Evolutionary conservation across 352 stramenopile genomes (phyloP), one percentile per base, ranked within the genome.

Genomic region (Pythium phragmiticola): DNA sequence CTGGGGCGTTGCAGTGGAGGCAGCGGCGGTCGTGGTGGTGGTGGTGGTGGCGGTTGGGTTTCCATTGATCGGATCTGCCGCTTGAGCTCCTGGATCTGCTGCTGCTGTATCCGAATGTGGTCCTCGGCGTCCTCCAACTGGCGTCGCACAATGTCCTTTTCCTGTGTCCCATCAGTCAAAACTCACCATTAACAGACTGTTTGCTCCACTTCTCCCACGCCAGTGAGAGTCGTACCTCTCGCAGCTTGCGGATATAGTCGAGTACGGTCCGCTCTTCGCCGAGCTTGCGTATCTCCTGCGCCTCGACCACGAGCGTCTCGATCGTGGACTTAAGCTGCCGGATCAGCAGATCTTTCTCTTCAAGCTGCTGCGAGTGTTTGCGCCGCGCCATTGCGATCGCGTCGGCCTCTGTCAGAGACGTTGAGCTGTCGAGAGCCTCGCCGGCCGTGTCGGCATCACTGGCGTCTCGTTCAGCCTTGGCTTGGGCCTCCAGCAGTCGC

Each of bases 271-370:
- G 73, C 53, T 95, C 81, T 69, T 94, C 84, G 17, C 87, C 84
- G 8, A 94, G 76, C 69, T 92, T 89, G 33, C 82, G 69, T 49
- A 82, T 85, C 65, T 95, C 84, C 45, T 94, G 80, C 9, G 74
- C 69, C 48, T 95, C 84, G 17, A 85, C 63, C 30, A 92, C 84
- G 6, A 95, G 74, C 8, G 68, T 60, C 61, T 95, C 87, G 23
- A 95, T 94, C 5, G 83, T 92, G 41, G 77, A 79, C 57, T 89
- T 88, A 53, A 95, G 72, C 57, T 95, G 84, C 14, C 74, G 77
- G 21, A 94, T 86, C 7, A 95, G 63, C 54, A 92, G 39, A 64
- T 95, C 80, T 49, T 94, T 94, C 59, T 95, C 87, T 69, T 95
- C 87, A 7, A 95, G 64, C 47, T 92, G 78, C 62, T 89, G 60